Evolutionary conservation across 805 yeast genomes (phyloP).

Genomic region (Myxozyma neotropica): DNA sequence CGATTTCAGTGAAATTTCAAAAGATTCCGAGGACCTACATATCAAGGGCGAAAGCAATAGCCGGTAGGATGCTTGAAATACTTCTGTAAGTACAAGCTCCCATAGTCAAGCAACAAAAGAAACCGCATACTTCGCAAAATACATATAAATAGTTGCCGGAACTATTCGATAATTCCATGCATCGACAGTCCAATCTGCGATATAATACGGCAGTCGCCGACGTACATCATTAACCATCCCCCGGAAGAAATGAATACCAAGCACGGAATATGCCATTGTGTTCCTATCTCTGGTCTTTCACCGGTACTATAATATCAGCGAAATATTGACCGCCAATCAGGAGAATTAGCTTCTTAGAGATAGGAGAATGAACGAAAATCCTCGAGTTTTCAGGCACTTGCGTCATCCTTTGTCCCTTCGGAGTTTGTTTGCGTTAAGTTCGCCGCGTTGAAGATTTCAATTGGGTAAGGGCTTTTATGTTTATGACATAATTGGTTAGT

Average conservation of each 20-base stretch:
- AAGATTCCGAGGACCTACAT: constrained; percentile 7
- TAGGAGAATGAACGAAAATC: too few species aligned
- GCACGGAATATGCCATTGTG: constrained; percentile 1
- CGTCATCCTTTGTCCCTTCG: too few species aligned
- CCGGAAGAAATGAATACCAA: constrained; percentile 27
- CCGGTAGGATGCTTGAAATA: constrained; percentile 7
- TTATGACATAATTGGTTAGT: too few species aligned
- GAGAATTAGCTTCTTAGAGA: too few species aligned
- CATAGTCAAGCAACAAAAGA: not conserved
- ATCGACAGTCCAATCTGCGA: constrained; percentile 73
- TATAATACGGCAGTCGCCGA: constrained; percentile 64
- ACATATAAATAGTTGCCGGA: constrained; percentile 80
- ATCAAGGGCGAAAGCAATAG: constrained; percentile 23
- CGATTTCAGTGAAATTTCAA: not conserved
- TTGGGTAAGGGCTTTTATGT: too few species aligned
- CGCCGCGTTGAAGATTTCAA: too few species aligned
- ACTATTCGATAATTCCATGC: constrained; percentile 83
- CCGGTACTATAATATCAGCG: too few species aligned
- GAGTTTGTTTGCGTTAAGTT: too few species aligned
- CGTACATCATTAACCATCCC: constrained; percentile 60
- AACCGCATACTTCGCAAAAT: constrained; percentile 66
- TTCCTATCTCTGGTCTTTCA: not conserved
- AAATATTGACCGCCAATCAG: too few species aligned
- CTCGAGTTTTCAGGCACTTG: too few species aligned
- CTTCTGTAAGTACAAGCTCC: not conserved